phyloP scores from a whole-genome alignment of 768 basidiomycete species.

The Boletus tylopilopsis region DNA sequence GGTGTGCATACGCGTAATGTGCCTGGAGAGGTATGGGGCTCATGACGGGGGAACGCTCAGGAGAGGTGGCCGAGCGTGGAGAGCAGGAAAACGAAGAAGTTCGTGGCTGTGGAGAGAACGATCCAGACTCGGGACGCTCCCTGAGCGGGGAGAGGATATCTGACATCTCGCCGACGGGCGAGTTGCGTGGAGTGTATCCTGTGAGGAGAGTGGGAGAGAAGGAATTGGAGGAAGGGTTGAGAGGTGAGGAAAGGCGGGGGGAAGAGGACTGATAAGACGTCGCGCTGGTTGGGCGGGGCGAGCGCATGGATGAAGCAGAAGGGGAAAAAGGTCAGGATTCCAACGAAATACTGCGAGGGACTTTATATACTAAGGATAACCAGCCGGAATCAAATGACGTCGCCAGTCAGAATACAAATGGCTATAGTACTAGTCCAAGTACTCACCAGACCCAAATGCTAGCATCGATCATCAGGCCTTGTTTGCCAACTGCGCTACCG shows the following conservation, averaged over 20 bases:
- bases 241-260: conserved; percentile 22
- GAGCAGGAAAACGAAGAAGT: conserved; percentile 15
- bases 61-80: conserved; percentile 3
- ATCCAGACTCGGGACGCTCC: conserved; percentile 9
- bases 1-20: conserved; percentile 4
- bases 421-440: neutral
- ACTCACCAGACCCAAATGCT: neutral
- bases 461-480: neutral
- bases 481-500: neutral
- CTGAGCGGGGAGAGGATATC: conserved; percentile 18
- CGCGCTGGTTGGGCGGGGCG: conserved; percentile 9
- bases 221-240: conserved; percentile 17
- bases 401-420: conserved; percentile 7
- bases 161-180: conserved; percentile 9
- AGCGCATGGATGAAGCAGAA: conserved; percentile 6
- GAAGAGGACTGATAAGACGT: conserved; percentile 12
- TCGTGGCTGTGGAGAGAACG: conserved; percentile 2
- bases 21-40: neutral
- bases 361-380: conserved; percentile 14
- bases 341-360: neutral
- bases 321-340: neutral
- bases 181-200: conserved; percentile 4
- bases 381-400: conserved; percentile 10
- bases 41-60: conserved; percentile 12
- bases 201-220: neutral